Conservation (phyloP, 371 early-diverging fungal genomes). For the Mortierella sp. region DNA sequence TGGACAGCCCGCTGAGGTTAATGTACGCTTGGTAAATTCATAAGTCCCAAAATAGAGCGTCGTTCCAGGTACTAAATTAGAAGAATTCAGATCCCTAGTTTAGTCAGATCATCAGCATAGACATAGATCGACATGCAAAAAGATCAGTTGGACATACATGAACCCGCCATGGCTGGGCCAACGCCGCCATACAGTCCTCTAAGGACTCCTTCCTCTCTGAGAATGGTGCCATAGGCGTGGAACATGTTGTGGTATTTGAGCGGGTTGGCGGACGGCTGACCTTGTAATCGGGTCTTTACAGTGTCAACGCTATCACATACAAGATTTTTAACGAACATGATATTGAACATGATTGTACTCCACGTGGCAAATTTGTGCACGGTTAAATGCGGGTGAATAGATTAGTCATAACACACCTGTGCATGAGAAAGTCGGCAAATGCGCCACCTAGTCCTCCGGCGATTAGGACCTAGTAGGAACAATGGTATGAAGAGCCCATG, state of each 20-base stretch:
- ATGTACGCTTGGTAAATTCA: conserved; percentile 76
- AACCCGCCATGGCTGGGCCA: conserved; percentile 81
- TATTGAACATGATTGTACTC: not conserved
- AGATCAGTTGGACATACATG: conserved; percentile 58
- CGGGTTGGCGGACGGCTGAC: conserved; percentile 66
- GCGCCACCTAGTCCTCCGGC: conserved; percentile 82
- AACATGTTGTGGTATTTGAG: conserved; percentile 74
- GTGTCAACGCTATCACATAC: conserved; percentile 73
- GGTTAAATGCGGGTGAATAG: not conserved
- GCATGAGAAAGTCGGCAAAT: conserved; percentile 81
- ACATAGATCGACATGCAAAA: not conserved
- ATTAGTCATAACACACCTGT: conserved; percentile 62
- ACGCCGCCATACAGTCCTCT: conserved; percentile 83
- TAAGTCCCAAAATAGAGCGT: conserved; percentile 83
- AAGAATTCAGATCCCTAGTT: not conserved
- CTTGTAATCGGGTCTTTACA: conserved; percentile 83
- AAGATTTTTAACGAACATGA: not conserved
- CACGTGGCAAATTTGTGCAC: not conserved
- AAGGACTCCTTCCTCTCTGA: conserved; percentile 76
- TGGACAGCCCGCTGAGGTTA: conserved; percentile 68
- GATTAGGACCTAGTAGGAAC: conserved; percentile 64
- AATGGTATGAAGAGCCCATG: not conserved
- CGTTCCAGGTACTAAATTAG: conserved; percentile 70
- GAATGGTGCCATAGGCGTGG: conserved; percentile 74
- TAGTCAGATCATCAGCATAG: not conserved